Percentiles rank a stretch among this genome's conserved stretches.
Evolutionary conservation across 805 yeast species (phyloP).

Genomic region (Monosporozyma unispora): DNA sequence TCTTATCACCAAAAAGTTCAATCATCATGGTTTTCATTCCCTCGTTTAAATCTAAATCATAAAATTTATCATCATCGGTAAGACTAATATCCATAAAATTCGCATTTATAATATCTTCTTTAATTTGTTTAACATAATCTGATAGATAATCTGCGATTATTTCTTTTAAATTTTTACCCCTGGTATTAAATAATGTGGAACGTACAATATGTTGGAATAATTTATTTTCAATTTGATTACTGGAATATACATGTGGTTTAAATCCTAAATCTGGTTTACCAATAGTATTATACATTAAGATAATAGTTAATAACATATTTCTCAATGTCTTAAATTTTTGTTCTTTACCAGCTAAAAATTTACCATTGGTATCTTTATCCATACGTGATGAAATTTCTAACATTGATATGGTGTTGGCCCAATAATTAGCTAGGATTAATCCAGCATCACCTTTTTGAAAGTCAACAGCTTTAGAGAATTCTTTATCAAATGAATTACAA

Average conservation of each 20-base stretch:
- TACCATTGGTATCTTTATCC: slow-evolving; percentile 29
- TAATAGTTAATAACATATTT: slow-evolving; percentile 15
- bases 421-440: slow-evolving; percentile 16
- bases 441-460: slow-evolving; percentile 15
- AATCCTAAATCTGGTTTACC: slow-evolving; percentile 15
- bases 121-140: slow-evolving; percentile 11
- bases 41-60: not conserved
- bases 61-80: not conserved
- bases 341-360: slow-evolving; percentile 30
- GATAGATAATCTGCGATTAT: slow-evolving; percentile 14
- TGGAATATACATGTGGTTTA: not conserved
- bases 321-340: slow-evolving; percentile 34
- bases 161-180: slow-evolving; percentile 6
- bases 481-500: slow-evolving; percentile 17
- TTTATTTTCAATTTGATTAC: slow-evolving; percentile 14
- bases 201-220: slow-evolving; percentile 26
- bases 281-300: slow-evolving; percentile 13
- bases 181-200: slow-evolving; percentile 9
- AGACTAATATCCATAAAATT: not conserved
- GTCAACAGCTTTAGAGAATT: slow-evolving; percentile 10
- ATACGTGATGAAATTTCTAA: slow-evolving; percentile 50
- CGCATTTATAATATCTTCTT: not conserved
- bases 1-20: not conserved
- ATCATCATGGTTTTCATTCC: slow-evolving; percentile 1
- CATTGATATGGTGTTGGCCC: slow-evolving; percentile 39